Base-by-base conservation (phyloP, 1,284 basidiomycete species). In the Pseudozyma sp. region DNA sequence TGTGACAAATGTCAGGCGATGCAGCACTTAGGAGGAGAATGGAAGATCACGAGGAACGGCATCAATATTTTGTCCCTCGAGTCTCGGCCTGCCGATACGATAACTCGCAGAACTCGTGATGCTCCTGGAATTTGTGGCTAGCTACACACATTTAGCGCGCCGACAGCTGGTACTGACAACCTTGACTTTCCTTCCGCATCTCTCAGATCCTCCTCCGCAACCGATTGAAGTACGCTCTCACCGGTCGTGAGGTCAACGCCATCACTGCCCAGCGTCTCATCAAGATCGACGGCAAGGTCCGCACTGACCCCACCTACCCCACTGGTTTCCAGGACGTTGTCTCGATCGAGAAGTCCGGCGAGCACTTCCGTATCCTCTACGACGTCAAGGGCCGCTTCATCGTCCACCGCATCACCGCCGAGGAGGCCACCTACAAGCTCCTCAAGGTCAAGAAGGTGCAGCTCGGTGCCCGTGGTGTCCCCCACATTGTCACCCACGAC, bases 331-430 rank as follows among this genome's bases (percentile, higher is more conserved):
- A 92, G 94, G 94, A 99, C 87, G 96, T 98, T 70, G 89, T 99
- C 86, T 90, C 94, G 67, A 94, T 99, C 80, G 97, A 99, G 87
- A 95, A 95, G 87, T 98, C 96, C 51, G 94, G 93, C 87, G 96
- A 99, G 88, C 92, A 98, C 89, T 99, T 99, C 92, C 96, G 96
- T 86, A 90, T 99, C 80, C 89, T 99, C 54, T 99, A 99, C 89
- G 97, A 99, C 85, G 91, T 97, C 87, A 99, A 99, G 89, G 81
- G 96, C 80, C 95, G 96, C 82, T 99, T 99, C 89, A 93, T 94
- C 77, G 96, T 99, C 87, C 96, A 99, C 90, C 94, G 97, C 85
- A 99, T 99, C 90, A 95, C 94, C 77, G 89, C 92, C 54, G 97
- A 99, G 88, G 96, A 99, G 87, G 94, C 96, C 55, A 88, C 89